Conservation (phyloP, 352 stramenopile genomes). For the Phytopythium litorale region DNA sequence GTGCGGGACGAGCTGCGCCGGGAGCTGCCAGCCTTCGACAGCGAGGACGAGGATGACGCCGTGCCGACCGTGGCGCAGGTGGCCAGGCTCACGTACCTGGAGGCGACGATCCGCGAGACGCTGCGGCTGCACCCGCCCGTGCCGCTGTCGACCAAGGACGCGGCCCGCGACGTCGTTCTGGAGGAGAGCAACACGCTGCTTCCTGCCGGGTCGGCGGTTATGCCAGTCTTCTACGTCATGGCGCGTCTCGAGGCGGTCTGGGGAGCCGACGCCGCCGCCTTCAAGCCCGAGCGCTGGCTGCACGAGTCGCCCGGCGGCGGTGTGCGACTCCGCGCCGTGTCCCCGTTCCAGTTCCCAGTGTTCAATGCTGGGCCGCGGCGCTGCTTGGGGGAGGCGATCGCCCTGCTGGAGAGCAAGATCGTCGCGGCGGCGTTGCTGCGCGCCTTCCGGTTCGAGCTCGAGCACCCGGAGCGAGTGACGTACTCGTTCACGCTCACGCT, state of each 20-base stretch:
- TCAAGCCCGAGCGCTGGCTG: conserved; percentile 68
- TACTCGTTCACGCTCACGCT: conserved; percentile 50
- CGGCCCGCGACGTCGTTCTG: conserved; percentile 27
- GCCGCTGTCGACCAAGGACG: conserved; percentile 34
- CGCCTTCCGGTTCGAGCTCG: conserved; percentile 54
- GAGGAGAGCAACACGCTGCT: conserved; percentile 40
- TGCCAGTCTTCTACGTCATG: conserved; percentile 45
- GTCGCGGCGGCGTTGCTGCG: conserved; percentile 46
- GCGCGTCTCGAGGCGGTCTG: conserved; percentile 50
- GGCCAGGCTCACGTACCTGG: conserved; percentile 14
- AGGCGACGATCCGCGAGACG: conserved; percentile 14
- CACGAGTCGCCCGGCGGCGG: conserved; percentile 18
- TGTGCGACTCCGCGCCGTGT: conserved; percentile 26
- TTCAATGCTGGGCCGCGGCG: conserved; percentile 68
- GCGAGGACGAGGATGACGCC: neutral
- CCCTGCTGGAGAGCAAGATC: conserved; percentile 82
- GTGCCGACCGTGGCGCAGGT: conserved; percentile 16
- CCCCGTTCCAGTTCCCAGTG: conserved; percentile 53
- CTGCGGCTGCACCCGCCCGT: conserved; percentile 18
- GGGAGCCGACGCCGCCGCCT: conserved; percentile 44
- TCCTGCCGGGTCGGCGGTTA: conserved; percentile 16
- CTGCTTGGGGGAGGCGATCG: conserved; percentile 69
- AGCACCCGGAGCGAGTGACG: conserved; percentile 24
- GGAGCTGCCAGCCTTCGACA: conserved; percentile 2
- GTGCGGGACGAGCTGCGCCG: conserved; percentile 17